phyloP scores from a whole-genome alignment of 148 eudicot species.

The Arctostaphylos glauca region DNA sequence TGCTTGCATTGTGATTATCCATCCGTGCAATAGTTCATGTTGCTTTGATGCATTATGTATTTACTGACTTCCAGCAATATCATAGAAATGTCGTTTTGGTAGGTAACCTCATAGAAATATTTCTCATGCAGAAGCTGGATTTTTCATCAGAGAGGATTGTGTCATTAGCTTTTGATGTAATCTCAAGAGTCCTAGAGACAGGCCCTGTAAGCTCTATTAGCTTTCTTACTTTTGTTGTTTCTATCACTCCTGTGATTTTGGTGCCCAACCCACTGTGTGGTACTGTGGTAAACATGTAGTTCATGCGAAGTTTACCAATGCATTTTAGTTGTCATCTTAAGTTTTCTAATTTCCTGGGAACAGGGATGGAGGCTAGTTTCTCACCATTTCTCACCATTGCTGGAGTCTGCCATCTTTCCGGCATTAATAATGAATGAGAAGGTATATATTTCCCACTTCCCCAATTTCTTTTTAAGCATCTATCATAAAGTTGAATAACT shows the following conservation, averaged over 20 bases:
- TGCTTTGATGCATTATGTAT: background rate
- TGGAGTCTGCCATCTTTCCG: conserved; percentile 65
- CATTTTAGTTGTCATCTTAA: background rate
- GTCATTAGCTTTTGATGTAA: conserved; percentile 71
- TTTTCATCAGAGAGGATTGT: conserved; percentile 60
- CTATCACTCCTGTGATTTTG: background rate
- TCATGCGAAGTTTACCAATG: background rate
- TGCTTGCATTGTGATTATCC: conserved; percentile 26
- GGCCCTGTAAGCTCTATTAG: conserved; percentile 58
- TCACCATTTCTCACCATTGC: conserved; percentile 62
- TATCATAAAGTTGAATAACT: background rate
- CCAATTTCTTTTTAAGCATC: conserved; percentile 5
- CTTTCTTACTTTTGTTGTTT: background rate
- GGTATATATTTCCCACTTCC: conserved; percentile 34
- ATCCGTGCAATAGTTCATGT: background rate
- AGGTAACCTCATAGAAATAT: background rate
- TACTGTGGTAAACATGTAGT: background rate
- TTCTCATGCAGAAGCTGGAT: conserved; percentile 53
- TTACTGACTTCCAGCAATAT: background rate
- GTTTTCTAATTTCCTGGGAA: conserved; percentile 15
- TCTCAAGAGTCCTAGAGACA: conserved; percentile 73
- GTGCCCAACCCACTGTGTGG: background rate
- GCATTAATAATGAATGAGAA: conserved; percentile 62
- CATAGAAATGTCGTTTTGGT: background rate
- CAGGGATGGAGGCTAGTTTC: conserved; percentile 89